Base-by-base conservation (phyloP, 306 rosid genomes). In the Dryas octopetala region DNA sequence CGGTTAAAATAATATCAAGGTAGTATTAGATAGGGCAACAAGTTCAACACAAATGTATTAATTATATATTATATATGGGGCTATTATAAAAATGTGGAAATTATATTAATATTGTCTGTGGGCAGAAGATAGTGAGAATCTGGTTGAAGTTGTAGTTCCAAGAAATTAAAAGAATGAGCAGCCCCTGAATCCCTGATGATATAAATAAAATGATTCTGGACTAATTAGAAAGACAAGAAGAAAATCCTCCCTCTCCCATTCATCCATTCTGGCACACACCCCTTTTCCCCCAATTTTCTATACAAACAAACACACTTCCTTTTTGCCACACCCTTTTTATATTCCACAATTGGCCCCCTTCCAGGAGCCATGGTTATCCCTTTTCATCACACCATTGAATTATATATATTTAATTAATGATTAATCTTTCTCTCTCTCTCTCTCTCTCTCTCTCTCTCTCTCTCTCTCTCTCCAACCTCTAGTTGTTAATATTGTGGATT, bases 221-320 rank as follows among this genome's bases (percentile, higher is more conserved):
- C 63, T 55, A 82, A 32, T 32, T 32, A 85, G 86, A 80, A 84
- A 79, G 96, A 93, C 98, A 89, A 93, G 94, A 79, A 84, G 98
- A 90, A 93, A 84, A 83, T 68, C 86, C 84, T 73, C 68, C 62
- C 77, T 87, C 85, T 66, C 86, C 82, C 79, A 47, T 76, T 85
- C 85, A 62, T 83, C 84, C 82, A 59, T 75, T 66, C 86, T 76
- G 86, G 80, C 97, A 82, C 77, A 82, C 77, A 68, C 90, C 80
- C 75, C 60, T 81, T 77, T 88, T 82, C 79, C 43, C 50, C 62
- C 38, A 28, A 11, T 78, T 87, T 81, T 86, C 71, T 80, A 78
- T 83, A 26, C 45, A 72, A 51, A 46, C n/a, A 28, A 28, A 44
- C 74, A 80, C 69, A 44, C 75, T 70, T 76, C 76, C 65, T 79